Conservation (phyloP, 192 early-diverging fungal genomes). For the Jimgerdemannia lactiflua region DNA sequence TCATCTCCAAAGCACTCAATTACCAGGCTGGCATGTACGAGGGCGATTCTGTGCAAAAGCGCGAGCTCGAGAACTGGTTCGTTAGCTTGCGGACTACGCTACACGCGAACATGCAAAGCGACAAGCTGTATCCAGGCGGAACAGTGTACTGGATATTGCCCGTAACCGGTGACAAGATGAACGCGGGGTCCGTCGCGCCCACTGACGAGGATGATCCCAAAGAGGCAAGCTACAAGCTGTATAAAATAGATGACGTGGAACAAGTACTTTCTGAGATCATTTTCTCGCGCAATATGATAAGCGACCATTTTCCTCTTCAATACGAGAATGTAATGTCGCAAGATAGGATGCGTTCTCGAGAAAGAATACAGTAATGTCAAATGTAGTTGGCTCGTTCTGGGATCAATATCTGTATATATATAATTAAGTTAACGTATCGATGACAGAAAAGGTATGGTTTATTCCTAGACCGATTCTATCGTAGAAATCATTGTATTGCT, state of each 20-base stretch:
- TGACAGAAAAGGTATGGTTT: background rate
- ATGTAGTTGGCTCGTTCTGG: background rate
- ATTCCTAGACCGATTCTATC: background rate
- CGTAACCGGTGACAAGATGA: background rate
- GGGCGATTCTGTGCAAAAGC: background rate
- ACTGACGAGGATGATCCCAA: slow-evolving; percentile 1
- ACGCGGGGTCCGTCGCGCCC: background rate
- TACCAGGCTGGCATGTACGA: slow-evolving; percentile 8
- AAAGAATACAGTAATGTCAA: too few species aligned
- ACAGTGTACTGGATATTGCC: slow-evolving; percentile 45
- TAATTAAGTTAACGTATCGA: background rate
- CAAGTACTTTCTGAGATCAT: slow-evolving; percentile 2
- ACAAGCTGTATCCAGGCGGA: slow-evolving; percentile 39
- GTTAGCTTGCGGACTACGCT: slow-evolving; percentile 1
- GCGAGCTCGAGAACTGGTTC: slow-evolving; percentile 5
- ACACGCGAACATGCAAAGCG: slow-evolving; percentile 8
- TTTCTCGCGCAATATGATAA: slow-evolving; percentile 10
- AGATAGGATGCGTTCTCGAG: background rate
- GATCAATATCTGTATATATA: background rate
- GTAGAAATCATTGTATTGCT: background rate
- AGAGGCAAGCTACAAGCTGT: background rate
- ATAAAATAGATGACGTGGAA: slow-evolving; percentile 7
- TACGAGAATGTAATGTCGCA: slow-evolving; percentile 10
- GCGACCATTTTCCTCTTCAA: slow-evolving; percentile 8
- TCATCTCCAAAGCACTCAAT: slow-evolving; percentile 13